Evolutionary conservation across 225 moss, liverwort and hornwort genomes (phyloP).

Genomic region (Marchantia paleacea): DNA sequence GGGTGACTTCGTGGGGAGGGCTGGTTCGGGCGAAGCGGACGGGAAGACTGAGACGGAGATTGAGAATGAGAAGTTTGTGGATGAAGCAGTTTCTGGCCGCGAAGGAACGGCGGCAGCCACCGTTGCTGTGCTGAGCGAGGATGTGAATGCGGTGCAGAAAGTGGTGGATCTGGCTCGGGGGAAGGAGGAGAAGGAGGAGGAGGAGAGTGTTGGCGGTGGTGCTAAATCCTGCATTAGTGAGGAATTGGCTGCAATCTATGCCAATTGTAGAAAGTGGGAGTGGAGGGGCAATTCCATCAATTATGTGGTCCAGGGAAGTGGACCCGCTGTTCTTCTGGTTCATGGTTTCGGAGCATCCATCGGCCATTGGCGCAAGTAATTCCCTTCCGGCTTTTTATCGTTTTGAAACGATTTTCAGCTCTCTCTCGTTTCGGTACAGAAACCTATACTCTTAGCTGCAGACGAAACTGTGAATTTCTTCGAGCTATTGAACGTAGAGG

Average conservation of each 20-base stretch:
- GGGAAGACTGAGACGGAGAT: conserved; percentile 12
- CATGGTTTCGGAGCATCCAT: conserved; percentile 95
- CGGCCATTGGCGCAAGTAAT: conserved; percentile 86
- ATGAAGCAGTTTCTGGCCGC: conserved; percentile 9
- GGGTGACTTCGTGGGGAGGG: not conserved
- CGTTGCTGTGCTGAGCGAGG: conserved; percentile 24
- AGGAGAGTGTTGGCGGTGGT: not conserved
- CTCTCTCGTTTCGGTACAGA: not conserved
- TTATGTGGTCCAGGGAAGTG: conserved; percentile 78
- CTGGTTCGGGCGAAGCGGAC: conserved; percentile 3
- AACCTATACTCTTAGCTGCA: too few species aligned
- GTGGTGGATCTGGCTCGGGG: conserved; percentile 29
- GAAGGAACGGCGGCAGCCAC: conserved; percentile 37
- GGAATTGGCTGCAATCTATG: conserved; percentile 68
- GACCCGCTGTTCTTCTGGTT: conserved; percentile 75
- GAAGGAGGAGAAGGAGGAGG: conserved; percentile 7
- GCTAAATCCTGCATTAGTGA: conserved; percentile 51
- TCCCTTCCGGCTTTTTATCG: not conserved
- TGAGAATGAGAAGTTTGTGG: conserved; percentile 18
- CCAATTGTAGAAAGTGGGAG: conserved; percentile 60
- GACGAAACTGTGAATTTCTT: too few species aligned
- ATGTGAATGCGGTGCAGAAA: conserved; percentile 23
- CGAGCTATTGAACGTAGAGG: too few species aligned
- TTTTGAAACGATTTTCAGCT: not conserved
- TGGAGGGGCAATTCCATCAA: conserved; percentile 63